Evolutionary conservation across 352 stramenopile species (phyloP), one percentile per base, ranked within the genome.

Genomic region (Phytophthora fragariaefolia): DNA sequence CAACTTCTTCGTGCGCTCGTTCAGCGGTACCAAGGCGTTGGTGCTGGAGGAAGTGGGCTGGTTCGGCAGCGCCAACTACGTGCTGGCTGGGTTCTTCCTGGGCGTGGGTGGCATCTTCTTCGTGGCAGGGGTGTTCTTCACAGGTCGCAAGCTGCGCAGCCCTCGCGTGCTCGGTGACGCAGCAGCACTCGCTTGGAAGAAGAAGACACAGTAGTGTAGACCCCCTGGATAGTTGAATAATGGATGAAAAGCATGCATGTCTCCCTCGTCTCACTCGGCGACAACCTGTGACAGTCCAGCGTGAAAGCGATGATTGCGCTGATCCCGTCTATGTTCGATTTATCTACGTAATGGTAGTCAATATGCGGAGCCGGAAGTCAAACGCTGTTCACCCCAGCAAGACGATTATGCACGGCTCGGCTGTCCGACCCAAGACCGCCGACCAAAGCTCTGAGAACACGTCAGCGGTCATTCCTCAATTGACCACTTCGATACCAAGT

Each of bases 1-100:
- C 45, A 92, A 92, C 55, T 94, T 89, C 71, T 92, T 77, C 51
- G 82, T 93, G 17, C 70, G 82, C 6, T 89, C 78, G 2, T 91
- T 93, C 47, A 71, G 28, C 10, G 85, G 81, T 23, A 71, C 76
- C 38, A 93, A 93, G 55, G 73, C 85, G n/a, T 52, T 93, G 27
- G 79, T 93, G 27, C 58, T 93, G 26, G 77, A 75, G 36, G 80
- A 91, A 27, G 47, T 90, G 26, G 70, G 76, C 49, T 94, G 86
- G 83, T 90, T 92, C 51, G 83, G 86, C 38, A 89, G 74, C 38
- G 54, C 74, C 38, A 94, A 94, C 63, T 63, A 72, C 26, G 22
- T 85, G 1, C 68, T 92, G 1, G 83, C 79, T 3, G 68, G 52
- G 8, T 83, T 87, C 32, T 94, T 90, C 53, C 49, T 92, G 13